phyloP scores from a whole-genome alignment of 495 filamentous ascomycete genomes.

The Aspergillus egyptiacus region DNA sequence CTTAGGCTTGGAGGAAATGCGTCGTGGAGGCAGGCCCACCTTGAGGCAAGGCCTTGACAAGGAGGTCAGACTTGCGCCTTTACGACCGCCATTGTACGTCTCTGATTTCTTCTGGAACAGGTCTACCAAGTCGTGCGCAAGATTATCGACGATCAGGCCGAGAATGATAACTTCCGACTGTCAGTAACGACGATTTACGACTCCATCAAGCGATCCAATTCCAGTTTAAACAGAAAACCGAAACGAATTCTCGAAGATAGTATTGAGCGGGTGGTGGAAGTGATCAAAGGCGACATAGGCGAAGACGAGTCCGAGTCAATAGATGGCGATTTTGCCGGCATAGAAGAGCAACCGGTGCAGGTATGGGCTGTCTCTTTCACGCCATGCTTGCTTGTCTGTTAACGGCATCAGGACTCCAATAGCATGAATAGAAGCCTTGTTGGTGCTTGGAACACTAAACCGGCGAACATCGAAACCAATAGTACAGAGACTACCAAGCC shows the following conservation, averaged over 20 bases:
- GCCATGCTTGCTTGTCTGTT: neutral
- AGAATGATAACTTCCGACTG: constrained; percentile 41
- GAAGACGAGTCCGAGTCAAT: constrained; percentile 50
- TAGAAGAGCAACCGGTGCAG: constrained; percentile 39
- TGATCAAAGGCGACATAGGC: constrained; percentile 59
- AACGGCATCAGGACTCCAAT: constrained; percentile 49
- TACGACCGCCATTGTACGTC: neutral
- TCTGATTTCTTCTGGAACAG: constrained; percentile 27
- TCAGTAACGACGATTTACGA: constrained; percentile 65
- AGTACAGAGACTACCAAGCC: constrained; percentile 17
- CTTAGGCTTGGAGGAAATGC: constrained; percentile 18
- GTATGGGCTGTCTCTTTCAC: constrained; percentile 17
- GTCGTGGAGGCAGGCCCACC: constrained; percentile 40
- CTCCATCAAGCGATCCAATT: constrained; percentile 75
- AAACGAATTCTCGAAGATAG: constrained; percentile 77
- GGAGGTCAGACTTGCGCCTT: constrained; percentile 41
- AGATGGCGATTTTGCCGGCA: constrained; percentile 61
- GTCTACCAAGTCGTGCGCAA: constrained; percentile 73
- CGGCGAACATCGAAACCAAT: constrained; percentile 29
- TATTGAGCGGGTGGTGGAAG: constrained; percentile 75
- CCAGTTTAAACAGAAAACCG: constrained; percentile 69
- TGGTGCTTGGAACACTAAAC: constrained; percentile 56
- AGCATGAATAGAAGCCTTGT: constrained; percentile 71
- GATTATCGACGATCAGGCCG: constrained; percentile 57
- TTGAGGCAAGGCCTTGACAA: constrained; percentile 50